Percentiles rank a stretch among this genome's conserved stretches.
phyloP scores from a whole-genome alignment of 2,329 filamentous ascomycete genomes.

The Rhexocercosporidium sp. region DNA sequence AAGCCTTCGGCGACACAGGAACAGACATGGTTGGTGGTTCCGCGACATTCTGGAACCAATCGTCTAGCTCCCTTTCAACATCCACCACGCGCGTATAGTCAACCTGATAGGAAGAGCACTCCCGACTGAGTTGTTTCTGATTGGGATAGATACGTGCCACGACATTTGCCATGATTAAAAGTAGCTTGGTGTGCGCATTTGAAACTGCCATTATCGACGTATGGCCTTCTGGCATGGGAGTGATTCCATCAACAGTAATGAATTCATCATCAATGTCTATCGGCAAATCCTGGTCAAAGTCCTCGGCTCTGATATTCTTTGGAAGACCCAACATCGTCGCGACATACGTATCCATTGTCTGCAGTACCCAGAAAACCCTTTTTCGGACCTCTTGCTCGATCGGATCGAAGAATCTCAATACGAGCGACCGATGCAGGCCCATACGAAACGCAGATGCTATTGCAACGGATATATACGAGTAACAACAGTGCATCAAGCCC shows the following conservation, averaged over 20 bases:
- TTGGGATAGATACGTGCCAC: constrained; percentile 67
- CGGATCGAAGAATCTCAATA: constrained; percentile 57
- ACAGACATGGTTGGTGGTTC: background rate
- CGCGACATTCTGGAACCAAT: constrained; percentile 63
- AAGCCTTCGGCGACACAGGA: constrained; percentile 5
- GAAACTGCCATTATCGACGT: constrained; percentile 67
- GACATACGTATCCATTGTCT: constrained; percentile 71
- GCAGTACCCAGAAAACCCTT: constrained; percentile 69
- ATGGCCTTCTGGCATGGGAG: constrained; percentile 55
- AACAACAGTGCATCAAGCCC: constrained; percentile 76
- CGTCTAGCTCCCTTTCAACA: constrained; percentile 48
- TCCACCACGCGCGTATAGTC: constrained; percentile 10
- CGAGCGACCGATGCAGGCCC: constrained; percentile 72
- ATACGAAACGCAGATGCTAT: constrained; percentile 73
- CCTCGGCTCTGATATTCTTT: constrained; percentile 62
- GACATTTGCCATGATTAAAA: constrained; percentile 64
- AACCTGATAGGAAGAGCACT: constrained; percentile 12
- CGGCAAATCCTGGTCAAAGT: constrained; percentile 68
- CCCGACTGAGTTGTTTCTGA: constrained; percentile 43
- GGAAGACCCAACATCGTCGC: constrained; percentile 69
- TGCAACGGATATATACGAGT: constrained; percentile 77
- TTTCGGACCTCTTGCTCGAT: constrained; percentile 66
- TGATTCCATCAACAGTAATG: constrained; percentile 61
- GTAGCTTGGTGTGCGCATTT: constrained; percentile 65
- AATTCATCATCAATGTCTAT: constrained; percentile 68